Conservation (phyloP, 1,284 basidiomycete genomes). For the Fomitopsis palustris region DNA sequence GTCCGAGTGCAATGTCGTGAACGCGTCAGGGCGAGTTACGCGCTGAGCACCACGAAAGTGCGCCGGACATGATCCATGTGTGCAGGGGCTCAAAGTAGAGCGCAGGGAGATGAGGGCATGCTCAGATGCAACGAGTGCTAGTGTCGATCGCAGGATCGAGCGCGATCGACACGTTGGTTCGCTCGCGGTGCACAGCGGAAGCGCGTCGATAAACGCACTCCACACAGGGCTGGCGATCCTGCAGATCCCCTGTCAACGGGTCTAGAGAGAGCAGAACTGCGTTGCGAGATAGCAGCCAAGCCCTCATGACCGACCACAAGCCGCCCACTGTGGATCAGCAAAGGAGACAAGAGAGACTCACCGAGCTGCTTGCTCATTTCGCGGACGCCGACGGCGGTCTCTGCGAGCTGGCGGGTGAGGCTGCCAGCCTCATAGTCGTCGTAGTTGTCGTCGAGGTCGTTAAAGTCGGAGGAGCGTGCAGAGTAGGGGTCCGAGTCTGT, state of each 20-base stretch:
- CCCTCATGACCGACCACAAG: conserved; percentile 3
- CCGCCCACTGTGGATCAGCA: conserved; percentile 7
- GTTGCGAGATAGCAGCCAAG: too few relatives aligned
- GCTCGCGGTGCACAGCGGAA: too few relatives aligned
- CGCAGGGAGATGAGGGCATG: conserved; percentile 15
- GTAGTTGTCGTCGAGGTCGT: conserved; percentile 55
- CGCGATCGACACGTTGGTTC: too few relatives aligned
- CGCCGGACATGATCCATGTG: too few relatives aligned
- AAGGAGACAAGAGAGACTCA: conserved; percentile 37
- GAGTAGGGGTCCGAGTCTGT: conserved; percentile 19
- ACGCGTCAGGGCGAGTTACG: too few relatives aligned
- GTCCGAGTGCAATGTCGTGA: too few relatives aligned
- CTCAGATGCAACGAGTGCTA: neutral
- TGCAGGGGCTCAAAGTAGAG: too few relatives aligned
- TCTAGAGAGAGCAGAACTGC: neutral
- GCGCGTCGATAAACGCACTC: too few relatives aligned
- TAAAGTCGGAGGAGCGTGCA: conserved; percentile 17
- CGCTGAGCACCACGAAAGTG: too few relatives aligned
- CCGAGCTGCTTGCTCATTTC: conserved; percentile 99
- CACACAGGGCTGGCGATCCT: too few relatives aligned
- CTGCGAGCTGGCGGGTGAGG: conserved; percentile 90
- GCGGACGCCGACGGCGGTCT: conserved; percentile 94
- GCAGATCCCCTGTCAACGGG: too few relatives aligned
- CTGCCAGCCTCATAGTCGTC: conserved; percentile 68
- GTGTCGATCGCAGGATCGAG: too few relatives aligned